phyloP scores from a whole-genome alignment of 805 yeast genomes.

The Schwanniomyces sp. region DNA sequence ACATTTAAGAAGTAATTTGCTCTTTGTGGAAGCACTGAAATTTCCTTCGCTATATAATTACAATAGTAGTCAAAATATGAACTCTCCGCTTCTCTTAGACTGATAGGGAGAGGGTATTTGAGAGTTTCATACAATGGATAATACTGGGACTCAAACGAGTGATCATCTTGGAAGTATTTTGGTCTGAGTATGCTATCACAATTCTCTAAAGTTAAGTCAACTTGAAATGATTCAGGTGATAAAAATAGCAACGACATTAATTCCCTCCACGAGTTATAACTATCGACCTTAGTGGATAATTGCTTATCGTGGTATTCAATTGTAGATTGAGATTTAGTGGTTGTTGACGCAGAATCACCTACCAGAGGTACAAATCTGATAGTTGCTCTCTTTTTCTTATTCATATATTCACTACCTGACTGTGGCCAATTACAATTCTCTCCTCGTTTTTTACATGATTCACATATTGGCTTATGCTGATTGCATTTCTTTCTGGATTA shows the following conservation, averaged over 20 bases:
- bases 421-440: slow-evolving; percentile 8
- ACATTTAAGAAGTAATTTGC: slow-evolving; percentile 53
- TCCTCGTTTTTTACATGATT: slow-evolving; percentile 5
- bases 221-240: too few relatives aligned
- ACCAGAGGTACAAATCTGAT: neutral
- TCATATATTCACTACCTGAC: slow-evolving; percentile 3
- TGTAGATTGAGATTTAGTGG: too few relatives aligned
- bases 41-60: slow-evolving; percentile 44
- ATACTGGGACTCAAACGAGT: neutral
- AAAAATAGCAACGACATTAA: too few relatives aligned
- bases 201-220: too few relatives aligned
- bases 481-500: slow-evolving; percentile 12
- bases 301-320: too few relatives aligned
- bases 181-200: too few relatives aligned
- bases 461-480: slow-evolving; percentile 11
- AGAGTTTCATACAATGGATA: neutral
- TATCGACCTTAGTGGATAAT: too few relatives aligned
- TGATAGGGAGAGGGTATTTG: neutral
- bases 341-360: neutral
- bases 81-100: neutral
- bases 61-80: slow-evolving; percentile 51
- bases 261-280: too few relatives aligned
- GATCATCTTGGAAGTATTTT: neutral
- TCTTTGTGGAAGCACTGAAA: slow-evolving; percentile 48
- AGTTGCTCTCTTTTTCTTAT: neutral